Conservation (phyloP, 2,329 filamentous ascomycete genomes). For the Aspergillus transmontanensis region DNA sequence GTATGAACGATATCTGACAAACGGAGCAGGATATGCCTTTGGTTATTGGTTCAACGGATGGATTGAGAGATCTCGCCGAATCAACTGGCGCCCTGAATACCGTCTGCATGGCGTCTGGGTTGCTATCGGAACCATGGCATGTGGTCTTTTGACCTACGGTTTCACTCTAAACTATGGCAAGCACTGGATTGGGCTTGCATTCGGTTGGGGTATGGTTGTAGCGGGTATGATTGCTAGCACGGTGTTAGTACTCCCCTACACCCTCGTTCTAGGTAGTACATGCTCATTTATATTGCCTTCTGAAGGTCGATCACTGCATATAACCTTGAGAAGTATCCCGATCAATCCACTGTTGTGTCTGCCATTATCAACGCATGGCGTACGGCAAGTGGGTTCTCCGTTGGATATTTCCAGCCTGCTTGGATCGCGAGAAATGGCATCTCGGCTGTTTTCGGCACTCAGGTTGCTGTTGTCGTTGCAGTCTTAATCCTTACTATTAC, state of each 20-base stretch:
- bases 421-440: constrained; percentile 37
- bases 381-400: constrained; percentile 41
- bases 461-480: constrained; percentile 33
- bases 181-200: constrained; percentile 40
- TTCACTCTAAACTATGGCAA: constrained; percentile 37
- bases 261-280: not conserved
- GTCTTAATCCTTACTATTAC: constrained; percentile 21
- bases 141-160: constrained; percentile 37
- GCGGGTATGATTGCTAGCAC: constrained; percentile 38
- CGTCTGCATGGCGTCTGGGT: constrained; percentile 41
- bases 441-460: constrained; percentile 37
- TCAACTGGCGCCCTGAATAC: constrained; percentile 28
- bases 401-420: constrained; percentile 41
- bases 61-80: constrained; percentile 28
- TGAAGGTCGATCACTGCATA: constrained; percentile 36
- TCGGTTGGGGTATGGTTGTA: constrained; percentile 43
- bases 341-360: constrained; percentile 35
- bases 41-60: constrained; percentile 41
- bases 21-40: constrained; percentile 30
- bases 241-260: constrained; percentile 28
- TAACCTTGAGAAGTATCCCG: constrained; percentile 39
- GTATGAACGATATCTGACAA: constrained; percentile 13
- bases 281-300: not conserved
- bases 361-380: constrained; percentile 45
- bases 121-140: constrained; percentile 32